Evolutionary conservation across 1,139 yeast genomes (phyloP).

Genomic region (Yueomyces sp.): DNA sequence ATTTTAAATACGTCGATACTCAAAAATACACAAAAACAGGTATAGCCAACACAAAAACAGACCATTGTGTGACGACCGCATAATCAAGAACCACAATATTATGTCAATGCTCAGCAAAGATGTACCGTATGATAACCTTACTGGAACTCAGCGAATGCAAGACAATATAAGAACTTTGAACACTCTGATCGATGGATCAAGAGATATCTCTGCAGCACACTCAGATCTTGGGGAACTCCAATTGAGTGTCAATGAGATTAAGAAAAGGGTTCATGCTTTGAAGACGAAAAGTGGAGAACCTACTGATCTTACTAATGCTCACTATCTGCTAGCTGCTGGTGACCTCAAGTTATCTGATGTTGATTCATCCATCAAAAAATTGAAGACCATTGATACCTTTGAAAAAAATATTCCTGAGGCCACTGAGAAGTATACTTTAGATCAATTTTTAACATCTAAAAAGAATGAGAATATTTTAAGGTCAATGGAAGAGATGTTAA

Average conservation of each 20-base stretch:
- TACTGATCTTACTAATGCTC: slow-evolving; percentile 68
- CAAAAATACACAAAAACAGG: too few relatives aligned
- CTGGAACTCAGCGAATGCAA: not conserved
- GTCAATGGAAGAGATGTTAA: not conserved
- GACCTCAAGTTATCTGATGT: slow-evolving; percentile 85
- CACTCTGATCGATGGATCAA: slow-evolving; percentile 21
- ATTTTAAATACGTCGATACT: too few relatives aligned
- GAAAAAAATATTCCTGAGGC: slow-evolving; percentile 13
- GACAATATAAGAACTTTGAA: slow-evolving; percentile 11
- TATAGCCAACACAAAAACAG: too few relatives aligned
- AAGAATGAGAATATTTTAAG: not conserved
- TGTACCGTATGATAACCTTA: too few relatives aligned
- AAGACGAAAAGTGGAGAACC: slow-evolving; percentile 26
- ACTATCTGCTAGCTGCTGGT: slow-evolving; percentile 77
- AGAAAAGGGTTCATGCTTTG: slow-evolving; percentile 52
- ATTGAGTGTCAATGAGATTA: slow-evolving; percentile 60
- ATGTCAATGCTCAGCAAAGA: too few relatives aligned
- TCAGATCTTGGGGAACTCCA: slow-evolving; percentile 24
- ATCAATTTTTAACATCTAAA: slow-evolving; percentile 32
- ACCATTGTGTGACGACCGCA: too few relatives aligned
- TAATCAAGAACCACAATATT: too few relatives aligned
- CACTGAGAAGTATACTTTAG: slow-evolving; percentile 30
- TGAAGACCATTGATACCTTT: slow-evolving; percentile 15
- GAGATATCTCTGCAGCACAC: slow-evolving; percentile 19
- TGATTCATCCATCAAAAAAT: slow-evolving; percentile 44